phyloP scores from a whole-genome alignment of 1,139 yeast species.

The Candida tunisiensis region DNA sequence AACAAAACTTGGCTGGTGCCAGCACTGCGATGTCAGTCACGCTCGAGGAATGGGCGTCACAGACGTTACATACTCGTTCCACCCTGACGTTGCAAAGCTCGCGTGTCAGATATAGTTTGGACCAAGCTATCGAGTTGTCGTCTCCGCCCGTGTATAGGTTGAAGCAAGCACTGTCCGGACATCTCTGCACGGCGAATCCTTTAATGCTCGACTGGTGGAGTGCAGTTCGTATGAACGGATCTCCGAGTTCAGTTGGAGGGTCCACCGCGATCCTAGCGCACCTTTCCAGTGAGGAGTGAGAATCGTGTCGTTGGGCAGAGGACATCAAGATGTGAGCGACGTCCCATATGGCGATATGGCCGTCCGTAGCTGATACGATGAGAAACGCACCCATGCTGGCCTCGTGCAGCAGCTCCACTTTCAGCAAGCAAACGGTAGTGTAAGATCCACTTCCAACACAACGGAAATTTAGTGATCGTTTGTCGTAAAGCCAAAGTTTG shows the following conservation, averaged over 20 bases:
- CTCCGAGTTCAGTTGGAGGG: too few relatives aligned
- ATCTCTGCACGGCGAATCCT: constrained; percentile 18
- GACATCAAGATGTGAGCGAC: background rate
- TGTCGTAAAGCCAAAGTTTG: constrained; percentile 42
- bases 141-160: constrained; percentile 94
- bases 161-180: constrained; percentile 18
- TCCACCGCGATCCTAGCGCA: too few relatives aligned
- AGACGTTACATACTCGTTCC: too few relatives aligned
- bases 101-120: too few relatives aligned
- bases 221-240: constrained; percentile 25
- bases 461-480: constrained; percentile 23
- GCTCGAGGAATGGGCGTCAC: constrained; percentile 70
- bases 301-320: too few relatives aligned
- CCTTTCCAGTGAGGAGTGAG: too few relatives aligned
- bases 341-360: constrained; percentile 49
- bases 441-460: constrained; percentile 35
- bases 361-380: constrained; percentile 67
- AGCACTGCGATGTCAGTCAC: constrained; percentile 44
- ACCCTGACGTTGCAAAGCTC: too few relatives aligned
- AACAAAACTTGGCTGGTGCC: constrained; percentile 17
- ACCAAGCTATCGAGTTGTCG: constrained; percentile 78
- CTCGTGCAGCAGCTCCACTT: constrained; percentile 30
- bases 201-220: constrained; percentile 81
- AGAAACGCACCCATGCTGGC: constrained; percentile 21
- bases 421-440: constrained; percentile 60